Base-by-base conservation (phyloP, 2,329 filamentous ascomycete genomes). In the Nannizziopsis barbatae region DNA sequence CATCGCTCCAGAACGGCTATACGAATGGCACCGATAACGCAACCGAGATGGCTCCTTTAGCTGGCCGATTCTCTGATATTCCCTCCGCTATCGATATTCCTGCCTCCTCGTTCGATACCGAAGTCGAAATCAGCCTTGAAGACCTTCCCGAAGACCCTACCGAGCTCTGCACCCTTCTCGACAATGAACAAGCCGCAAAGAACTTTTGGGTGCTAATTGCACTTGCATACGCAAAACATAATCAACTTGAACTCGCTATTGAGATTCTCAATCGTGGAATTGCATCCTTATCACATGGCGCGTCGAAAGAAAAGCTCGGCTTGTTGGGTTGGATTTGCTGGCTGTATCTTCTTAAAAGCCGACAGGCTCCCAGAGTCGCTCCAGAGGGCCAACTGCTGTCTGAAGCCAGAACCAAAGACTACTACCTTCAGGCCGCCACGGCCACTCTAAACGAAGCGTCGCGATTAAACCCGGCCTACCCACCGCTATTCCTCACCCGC, bases 181-280 rank as follows among this genome's bases (percentile, higher is more conserved):
- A 98, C 70, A 94, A 92, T 61, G 93, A 98, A 66, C 81, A 83
- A 60, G 89, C 88, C 12, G 84, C 86, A 33, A 88, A 90, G 60
- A 86, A 83, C 45, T 93, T 93, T 58, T 98, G 93, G 93, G 90
- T 98, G 75, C 90, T 87, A n/a, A 92, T 96, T 56, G 86, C 93
- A 37, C 75, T 96, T 51, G 90, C 90, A 42, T 98, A 98, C 62
- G 90, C 92, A 36, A 98, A 96, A 71, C 87, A 95, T 70, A 82
- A 83, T 62, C 94, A 94, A 70, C 79, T 92, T 53, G 89, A 95
- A 62, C 85, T 92, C 69, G 80, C 80, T 45, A 77, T 84, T 52
- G 79, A 83, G 53, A 80, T 84, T 47, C 66, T 84, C 56, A 79
- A 81, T 43, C 84, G 86, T 59, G 87, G 86, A 42, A 74, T 86